These are phyloP conservation scores for Crassisporium funariophilum DNA, from an alignment of 768 basidiomycete species.

Conservation along the genomic window DNA sequence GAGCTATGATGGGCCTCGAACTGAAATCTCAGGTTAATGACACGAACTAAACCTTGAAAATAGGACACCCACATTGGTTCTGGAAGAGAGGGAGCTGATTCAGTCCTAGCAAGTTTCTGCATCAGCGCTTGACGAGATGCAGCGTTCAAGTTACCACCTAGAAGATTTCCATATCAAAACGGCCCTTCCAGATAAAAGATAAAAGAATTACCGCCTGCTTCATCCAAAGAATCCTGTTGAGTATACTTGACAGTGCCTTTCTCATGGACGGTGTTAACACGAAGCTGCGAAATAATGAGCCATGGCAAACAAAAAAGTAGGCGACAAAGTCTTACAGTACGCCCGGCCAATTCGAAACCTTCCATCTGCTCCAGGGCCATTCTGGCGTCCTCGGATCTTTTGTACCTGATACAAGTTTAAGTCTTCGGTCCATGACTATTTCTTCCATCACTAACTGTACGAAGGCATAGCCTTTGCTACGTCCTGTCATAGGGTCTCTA, in stretches of 20 bases:
- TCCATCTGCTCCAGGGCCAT: slow-evolving; percentile 99
- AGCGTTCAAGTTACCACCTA: slow-evolving; percentile 97
- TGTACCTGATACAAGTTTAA: slow-evolving; percentile 57
- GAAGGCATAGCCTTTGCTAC: slow-evolving; percentile 97
- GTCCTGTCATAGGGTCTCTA: slow-evolving; percentile 90
- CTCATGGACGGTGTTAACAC: slow-evolving; percentile 91
- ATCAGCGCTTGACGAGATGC: slow-evolving; percentile 98
- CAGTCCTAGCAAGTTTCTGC: slow-evolving; percentile 99
- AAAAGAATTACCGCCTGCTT: slow-evolving; percentile 72
- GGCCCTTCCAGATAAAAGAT: not conserved
- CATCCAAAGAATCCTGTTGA: slow-evolving; percentile 81
- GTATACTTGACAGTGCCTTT: slow-evolving; percentile 80
- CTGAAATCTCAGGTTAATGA: slow-evolving; percentile 38
- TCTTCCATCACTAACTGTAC: slow-evolving; percentile 74
- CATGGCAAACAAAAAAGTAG: not conserved
- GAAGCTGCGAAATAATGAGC: slow-evolving; percentile 50
- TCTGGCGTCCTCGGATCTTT: slow-evolving; percentile 88
- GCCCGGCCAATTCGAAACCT: slow-evolving; percentile 95
- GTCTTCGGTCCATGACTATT: not conserved
- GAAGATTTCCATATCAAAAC: slow-evolving; percentile 11
- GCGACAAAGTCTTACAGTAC: slow-evolving; percentile 61
- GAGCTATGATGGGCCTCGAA: slow-evolving; percentile 76
- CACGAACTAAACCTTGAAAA: slow-evolving; percentile 15
- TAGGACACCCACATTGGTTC: slow-evolving; percentile 57
- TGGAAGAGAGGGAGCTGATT: slow-evolving; percentile 57